Base-by-base conservation (phyloP, 2,329 filamentous ascomycete genomes). In the Diplodia sapinea region DNA sequence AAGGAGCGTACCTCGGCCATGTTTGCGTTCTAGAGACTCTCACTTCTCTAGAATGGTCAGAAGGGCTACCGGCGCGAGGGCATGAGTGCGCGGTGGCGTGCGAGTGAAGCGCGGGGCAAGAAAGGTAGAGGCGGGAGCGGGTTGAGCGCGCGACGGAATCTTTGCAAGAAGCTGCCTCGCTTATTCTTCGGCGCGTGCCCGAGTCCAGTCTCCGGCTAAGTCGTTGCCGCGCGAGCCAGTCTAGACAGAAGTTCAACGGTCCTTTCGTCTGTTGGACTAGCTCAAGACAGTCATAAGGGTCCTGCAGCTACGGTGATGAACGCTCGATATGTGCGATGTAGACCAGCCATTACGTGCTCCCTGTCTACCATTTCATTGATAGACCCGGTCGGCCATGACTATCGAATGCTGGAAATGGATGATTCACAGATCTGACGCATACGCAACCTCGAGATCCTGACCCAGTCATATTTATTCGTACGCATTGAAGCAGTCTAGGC, bases 21-120 rank as follows among this genome's bases (percentile, higher is more conserved):
- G 52, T 31, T 52, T 43, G 11, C 7, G 49, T 67, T 68, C 66
- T 68, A 68, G 66, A 68, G 66, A 59, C 66, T 68, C 66, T 64
- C 66, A 68, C 66, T 68, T 66, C 66, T 68, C 59, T 68, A 64
- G 66, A 68, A 63, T 50, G 20, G 56, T 40, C 20, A 59, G 56
- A 23, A 26, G 49, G 54, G 56, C 65, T 67, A 67, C 65, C 65
- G 65, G 56, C 6, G 47, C 11, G 36, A 43, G 65, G 23, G 56
- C 65, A 67, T 67, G 56, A 17, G 65, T 50, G 65, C 64, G 64
- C 64, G 26, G 47, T 23, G 29, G 40, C 23, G 65, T 52, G 52
- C 38, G 52, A 61, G 31, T 33, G 31, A 43, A 54, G 31, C 47
- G 55, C 43, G n/a, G 49, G 47, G 20, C 26, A 56, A 62, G 54